Conservation (phyloP, 495 filamentous ascomycete species). For the Durotheca rogersii region DNA sequence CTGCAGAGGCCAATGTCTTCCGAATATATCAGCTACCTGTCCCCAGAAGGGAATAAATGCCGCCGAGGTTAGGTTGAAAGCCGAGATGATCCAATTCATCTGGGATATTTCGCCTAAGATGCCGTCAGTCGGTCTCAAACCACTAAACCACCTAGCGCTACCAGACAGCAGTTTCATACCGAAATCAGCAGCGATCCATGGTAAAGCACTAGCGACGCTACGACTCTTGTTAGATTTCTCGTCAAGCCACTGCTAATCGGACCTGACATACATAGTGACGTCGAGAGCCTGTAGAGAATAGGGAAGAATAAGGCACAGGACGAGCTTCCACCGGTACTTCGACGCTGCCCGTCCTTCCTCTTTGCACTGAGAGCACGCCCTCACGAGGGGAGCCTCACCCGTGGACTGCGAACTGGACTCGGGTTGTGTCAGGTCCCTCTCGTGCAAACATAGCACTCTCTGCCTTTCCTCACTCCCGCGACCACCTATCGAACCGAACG, state of each 20-base stretch:
- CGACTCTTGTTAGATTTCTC: conserved; percentile 3
- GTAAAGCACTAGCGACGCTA: conserved; percentile 55
- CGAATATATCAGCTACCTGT: conserved; percentile 61
- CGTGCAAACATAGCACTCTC: conserved; percentile 14
- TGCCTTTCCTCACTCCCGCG: background rate
- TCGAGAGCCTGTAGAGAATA: conserved; percentile 56
- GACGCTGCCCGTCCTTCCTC: conserved; percentile 23
- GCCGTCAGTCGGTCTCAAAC: conserved; percentile 5
- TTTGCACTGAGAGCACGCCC: conserved; percentile 16
- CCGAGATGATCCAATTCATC: conserved; percentile 64
- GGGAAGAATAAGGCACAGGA: conserved; percentile 53
- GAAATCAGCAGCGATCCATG: conserved; percentile 61
- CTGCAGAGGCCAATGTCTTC: conserved; percentile 52
- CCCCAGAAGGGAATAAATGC: conserved; percentile 63
- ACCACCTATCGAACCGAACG: conserved; percentile 7
- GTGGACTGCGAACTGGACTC: background rate
- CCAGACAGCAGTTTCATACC: conserved; percentile 36
- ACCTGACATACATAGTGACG: conserved; percentile 48
- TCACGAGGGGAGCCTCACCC: background rate
- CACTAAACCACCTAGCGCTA: background rate
- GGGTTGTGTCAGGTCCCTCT: conserved; percentile 3
- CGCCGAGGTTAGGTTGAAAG: conserved; percentile 61
- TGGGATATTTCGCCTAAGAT: conserved; percentile 52
- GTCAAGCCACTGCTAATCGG: too few species aligned
- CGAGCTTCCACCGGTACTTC: conserved; percentile 56